Conservation (phyloP, 768 basidiomycete species). For the Serendipita sp. region DNA sequence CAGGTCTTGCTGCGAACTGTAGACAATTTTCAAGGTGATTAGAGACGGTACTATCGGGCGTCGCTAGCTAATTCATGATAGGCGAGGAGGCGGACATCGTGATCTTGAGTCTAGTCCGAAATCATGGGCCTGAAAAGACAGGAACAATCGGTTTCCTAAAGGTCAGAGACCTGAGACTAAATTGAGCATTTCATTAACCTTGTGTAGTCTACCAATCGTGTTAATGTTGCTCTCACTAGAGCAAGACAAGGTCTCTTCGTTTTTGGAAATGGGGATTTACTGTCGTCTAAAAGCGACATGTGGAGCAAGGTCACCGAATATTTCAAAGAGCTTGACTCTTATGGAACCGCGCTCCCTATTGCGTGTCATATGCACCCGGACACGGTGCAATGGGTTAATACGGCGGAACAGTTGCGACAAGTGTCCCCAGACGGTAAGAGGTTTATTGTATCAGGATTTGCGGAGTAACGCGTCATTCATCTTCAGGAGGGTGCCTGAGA, state of each 20-base stretch:
- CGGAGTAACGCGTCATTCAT: not conserved
- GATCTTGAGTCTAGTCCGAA: slow-evolving; percentile 59
- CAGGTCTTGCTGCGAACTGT: slow-evolving; percentile 58
- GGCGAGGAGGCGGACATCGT: slow-evolving; percentile 34
- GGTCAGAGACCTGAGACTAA: slow-evolving; percentile 22
- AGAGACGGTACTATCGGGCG: not conserved
- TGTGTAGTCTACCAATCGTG: slow-evolving; percentile 19
- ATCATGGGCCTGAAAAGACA: slow-evolving; percentile 30
- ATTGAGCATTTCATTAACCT: not conserved
- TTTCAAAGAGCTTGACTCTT: slow-evolving; percentile 29
- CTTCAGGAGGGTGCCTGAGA: slow-evolving; percentile 43
- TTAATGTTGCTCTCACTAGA: slow-evolving; percentile 51
- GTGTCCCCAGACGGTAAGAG: slow-evolving; percentile 41
- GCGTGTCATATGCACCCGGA: slow-evolving; percentile 41
- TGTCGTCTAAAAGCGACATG: slow-evolving; percentile 34
- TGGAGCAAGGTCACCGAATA: slow-evolving; percentile 47
- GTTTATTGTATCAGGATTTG: not conserved
- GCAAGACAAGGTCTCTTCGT: slow-evolving; percentile 61
- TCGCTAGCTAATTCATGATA: not conserved
- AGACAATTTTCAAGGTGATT: slow-evolving; percentile 57
- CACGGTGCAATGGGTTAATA: slow-evolving; percentile 24
- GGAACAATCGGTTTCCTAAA: slow-evolving; percentile 55
- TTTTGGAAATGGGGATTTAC: slow-evolving; percentile 46
- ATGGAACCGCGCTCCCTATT: slow-evolving; percentile 42
- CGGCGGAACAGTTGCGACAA: slow-evolving; percentile 35